These are phyloP conservation scores for Hypsizygus marmoreus DNA, from an alignment of 768 basidiomycete species.

Conservation along the genomic window DNA sequence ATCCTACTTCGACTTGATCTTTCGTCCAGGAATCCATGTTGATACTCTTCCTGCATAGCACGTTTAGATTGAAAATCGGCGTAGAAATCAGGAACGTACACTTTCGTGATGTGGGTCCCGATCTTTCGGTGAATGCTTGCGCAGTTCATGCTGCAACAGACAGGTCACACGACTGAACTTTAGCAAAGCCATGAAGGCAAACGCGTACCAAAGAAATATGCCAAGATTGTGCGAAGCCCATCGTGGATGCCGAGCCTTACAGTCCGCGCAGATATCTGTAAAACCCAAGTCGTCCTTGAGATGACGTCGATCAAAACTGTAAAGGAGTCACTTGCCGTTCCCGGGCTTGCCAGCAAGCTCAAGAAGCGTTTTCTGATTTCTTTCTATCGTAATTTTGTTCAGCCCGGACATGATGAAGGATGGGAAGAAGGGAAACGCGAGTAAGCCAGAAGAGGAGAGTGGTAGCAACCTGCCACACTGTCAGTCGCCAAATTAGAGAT, in stretches of 20 bases:
- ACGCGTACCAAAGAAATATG: constrained; percentile 80
- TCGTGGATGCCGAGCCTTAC: constrained; percentile 80
- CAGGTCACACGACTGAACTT: neutral
- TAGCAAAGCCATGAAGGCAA: neutral
- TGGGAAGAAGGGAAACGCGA: neutral
- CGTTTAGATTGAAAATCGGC: neutral
- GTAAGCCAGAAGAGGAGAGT: too few relatives aligned
- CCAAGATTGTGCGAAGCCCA: constrained; percentile 92
- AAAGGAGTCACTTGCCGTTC: constrained; percentile 59
- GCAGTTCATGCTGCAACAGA: constrained; percentile 65
- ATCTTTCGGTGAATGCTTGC: constrained; percentile 94
- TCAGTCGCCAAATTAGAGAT: too few relatives aligned
- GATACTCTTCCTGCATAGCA: constrained; percentile 81
- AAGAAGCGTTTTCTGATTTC: constrained; percentile 65
- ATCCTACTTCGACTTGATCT: constrained; percentile 82
- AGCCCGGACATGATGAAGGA: constrained; percentile 33
- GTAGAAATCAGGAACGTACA: constrained; percentile 52
- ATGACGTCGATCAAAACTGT: constrained; percentile 11
- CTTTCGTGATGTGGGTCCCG: constrained; percentile 91
- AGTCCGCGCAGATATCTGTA: constrained; percentile 89
- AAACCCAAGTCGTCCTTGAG: constrained; percentile 14
- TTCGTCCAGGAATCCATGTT: constrained; percentile 87
- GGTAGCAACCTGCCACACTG: too few relatives aligned
- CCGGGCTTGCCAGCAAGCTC: constrained; percentile 75
- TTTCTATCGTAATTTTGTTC: constrained; percentile 63